Evolutionary conservation across 1,139 yeast species (phyloP).

Genomic region (Trichomonascaceae sp.): DNA sequence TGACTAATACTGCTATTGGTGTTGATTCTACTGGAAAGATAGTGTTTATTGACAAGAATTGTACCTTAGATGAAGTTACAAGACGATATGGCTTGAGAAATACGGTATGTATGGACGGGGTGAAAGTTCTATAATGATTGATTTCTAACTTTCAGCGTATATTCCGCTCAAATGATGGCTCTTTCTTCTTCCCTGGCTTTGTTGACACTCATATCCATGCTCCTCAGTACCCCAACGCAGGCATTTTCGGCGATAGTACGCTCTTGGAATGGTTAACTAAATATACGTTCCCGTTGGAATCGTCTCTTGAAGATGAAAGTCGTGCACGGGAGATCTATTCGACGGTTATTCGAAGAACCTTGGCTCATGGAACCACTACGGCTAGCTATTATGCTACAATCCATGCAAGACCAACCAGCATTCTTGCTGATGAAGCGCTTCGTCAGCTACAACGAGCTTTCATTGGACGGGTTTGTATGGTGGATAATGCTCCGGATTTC

Average conservation of each 20-base stretch:
- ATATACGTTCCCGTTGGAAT: conserved; percentile 86
- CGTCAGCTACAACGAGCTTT: conserved; percentile 76
- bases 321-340: conserved; percentile 58
- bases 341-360: conserved; percentile 59
- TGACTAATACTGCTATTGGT: conserved; percentile 47
- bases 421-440: conserved; percentile 68
- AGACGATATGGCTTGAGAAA: conserved; percentile 17
- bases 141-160: conserved; percentile 1
- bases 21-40: conserved; percentile 48
- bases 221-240: conserved; percentile 91
- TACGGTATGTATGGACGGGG: conserved; percentile 8
- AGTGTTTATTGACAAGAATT: conserved; percentile 33
- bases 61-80: conserved; percentile 16
- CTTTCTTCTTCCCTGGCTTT: conserved; percentile 85
- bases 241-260: conserved; percentile 81
- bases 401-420: conserved; percentile 65
- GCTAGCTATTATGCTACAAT: conserved; percentile 90
- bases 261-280: conserved; percentile 80
- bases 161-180: background rate
- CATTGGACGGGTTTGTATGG: conserved; percentile 95
- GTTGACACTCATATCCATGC: conserved; percentile 96
- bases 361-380: conserved; percentile 80
- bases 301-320: conserved; percentile 44
- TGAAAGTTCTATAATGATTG: background rate
- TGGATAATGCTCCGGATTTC: conserved; percentile 58